A percentile compares a stretch with the other conserved stretches of the same genome.
Conservation (phyloP, 1,284 basidiomycete genomes). For the Pyrrhoderma lamaoense region DNA sequence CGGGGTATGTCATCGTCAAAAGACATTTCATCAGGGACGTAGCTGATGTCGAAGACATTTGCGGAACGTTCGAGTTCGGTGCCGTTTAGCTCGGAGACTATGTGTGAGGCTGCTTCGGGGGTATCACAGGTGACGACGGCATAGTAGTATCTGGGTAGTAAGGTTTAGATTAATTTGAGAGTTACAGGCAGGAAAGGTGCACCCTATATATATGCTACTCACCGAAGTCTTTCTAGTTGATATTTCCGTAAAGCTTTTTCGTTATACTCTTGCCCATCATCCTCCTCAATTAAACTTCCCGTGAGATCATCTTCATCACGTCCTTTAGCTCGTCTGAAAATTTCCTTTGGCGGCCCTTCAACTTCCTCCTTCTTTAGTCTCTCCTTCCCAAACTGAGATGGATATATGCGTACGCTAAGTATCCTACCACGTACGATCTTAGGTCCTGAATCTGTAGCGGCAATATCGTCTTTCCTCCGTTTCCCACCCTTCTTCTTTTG, state of each 20-base stretch:
- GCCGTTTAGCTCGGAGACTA: conserved; percentile 85
- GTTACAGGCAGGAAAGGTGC: not conserved
- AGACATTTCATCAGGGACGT: conserved; percentile 87
- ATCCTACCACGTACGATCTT: conserved; percentile 52
- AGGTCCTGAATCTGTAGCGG: conserved; percentile 12
- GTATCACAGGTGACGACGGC: conserved; percentile 90
- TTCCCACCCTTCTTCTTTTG: conserved; percentile 18
- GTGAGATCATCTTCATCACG: conserved; percentile 54
- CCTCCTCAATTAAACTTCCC: conserved; percentile 59
- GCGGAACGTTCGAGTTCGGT: conserved; percentile 97
- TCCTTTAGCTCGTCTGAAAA: conserved; percentile 51
- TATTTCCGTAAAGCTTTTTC: conserved; percentile 88
- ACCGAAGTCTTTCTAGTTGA: conserved; percentile 90
- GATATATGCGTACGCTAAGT: conserved; percentile 78
- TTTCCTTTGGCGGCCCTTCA: conserved; percentile 84
- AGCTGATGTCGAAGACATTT: conserved; percentile 93
- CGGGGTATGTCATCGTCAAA: conserved; percentile 75
- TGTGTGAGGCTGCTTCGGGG: conserved; percentile 69
- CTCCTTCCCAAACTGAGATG: conserved; percentile 89
- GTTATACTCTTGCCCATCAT: conserved; percentile 70
- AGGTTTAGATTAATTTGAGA: conserved; percentile 7
- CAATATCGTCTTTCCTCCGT: too few species aligned
- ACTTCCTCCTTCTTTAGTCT: conserved; percentile 82
- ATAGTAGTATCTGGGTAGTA: conserved; percentile 94
- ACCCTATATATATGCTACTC: conserved; percentile 31